These are phyloP conservation scores for Trichosporon inkin DNA, from an alignment of 1,284 basidiomycete genomes.

Conservation along the genomic window DNA sequence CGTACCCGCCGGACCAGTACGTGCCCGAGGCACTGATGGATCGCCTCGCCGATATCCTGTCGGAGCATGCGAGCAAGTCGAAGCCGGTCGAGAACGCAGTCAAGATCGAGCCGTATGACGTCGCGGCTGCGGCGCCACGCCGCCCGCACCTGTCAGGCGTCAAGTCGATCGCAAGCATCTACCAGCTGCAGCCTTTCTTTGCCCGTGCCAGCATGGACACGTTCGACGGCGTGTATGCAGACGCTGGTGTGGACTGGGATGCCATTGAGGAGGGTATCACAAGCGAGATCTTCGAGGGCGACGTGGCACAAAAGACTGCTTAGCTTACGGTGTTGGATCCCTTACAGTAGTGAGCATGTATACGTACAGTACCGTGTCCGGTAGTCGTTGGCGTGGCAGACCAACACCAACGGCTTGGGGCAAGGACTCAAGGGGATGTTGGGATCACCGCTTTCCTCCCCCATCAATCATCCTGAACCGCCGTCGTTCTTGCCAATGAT, in stretches of 20 bases:
- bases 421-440: too few species aligned
- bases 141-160: slow-evolving; percentile 66
- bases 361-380: too few species aligned
- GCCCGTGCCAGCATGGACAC: slow-evolving; percentile 78
- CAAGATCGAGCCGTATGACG: not conserved
- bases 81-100: slow-evolving; percentile 5
- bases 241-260: slow-evolving; percentile 70
- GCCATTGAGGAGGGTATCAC: slow-evolving; percentile 73
- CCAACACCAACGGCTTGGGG: too few species aligned
- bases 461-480: too few species aligned
- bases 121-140: slow-evolving; percentile 52
- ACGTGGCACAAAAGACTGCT: not conserved
- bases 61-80: slow-evolving; percentile 39
- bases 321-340: too few species aligned
- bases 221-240: slow-evolving; percentile 83
- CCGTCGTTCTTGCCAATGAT: too few species aligned
- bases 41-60: slow-evolving; percentile 75
- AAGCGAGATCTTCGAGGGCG: slow-evolving; percentile 77
- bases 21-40: slow-evolving; percentile 84
- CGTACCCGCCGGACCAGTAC: slow-evolving; percentile 80
- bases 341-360: too few species aligned
- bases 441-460: too few species aligned
- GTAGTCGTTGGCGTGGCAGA: too few species aligned
- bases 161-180: slow-evolving; percentile 71
- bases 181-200: slow-evolving; percentile 80